These are phyloP conservation scores for Penicillium simplicissimum DNA, from an alignment of 495 filamentous ascomycete genomes.

Conservation along the genomic window DNA sequence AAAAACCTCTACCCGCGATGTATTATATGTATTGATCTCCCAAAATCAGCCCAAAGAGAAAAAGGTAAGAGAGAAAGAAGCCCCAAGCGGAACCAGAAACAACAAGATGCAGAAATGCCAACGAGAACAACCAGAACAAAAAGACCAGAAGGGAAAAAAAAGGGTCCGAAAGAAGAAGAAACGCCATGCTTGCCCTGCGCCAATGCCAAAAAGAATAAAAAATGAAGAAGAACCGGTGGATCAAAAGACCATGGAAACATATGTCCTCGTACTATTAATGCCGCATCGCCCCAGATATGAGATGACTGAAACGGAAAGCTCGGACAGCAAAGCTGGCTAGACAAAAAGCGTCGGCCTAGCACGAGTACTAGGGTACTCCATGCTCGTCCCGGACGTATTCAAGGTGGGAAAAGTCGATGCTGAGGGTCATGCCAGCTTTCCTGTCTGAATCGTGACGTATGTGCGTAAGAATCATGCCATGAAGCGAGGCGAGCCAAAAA, in stretches of 20 bases:
- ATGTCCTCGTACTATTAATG: conserved; percentile 22
- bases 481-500: neutral
- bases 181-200: conserved; percentile 31
- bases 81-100: neutral
- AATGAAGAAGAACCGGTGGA: neutral
- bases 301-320: conserved; percentile 8
- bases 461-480: conserved; percentile 29
- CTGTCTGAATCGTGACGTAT: conserved; percentile 15
- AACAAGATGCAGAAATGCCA: conserved; percentile 14
- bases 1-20: neutral
- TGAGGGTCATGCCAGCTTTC: neutral
- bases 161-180: conserved; percentile 5
- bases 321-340: neutral
- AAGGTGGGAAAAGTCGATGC: neutral
- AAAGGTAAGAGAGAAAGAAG: neutral
- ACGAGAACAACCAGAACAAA: conserved; percentile 7
- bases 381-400: conserved; percentile 6
- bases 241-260: conserved; percentile 9
- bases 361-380: neutral
- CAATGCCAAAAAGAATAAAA: conserved; percentile 26
- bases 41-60: conserved; percentile 1
- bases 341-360: neutral
- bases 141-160: conserved; percentile 8
- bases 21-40: neutral
- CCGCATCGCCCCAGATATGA: conserved; percentile 2